These are phyloP conservation scores for Arxiozyma heterogenica DNA, from an alignment of 1,139 yeast genomes.

Conservation along the genomic window DNA sequence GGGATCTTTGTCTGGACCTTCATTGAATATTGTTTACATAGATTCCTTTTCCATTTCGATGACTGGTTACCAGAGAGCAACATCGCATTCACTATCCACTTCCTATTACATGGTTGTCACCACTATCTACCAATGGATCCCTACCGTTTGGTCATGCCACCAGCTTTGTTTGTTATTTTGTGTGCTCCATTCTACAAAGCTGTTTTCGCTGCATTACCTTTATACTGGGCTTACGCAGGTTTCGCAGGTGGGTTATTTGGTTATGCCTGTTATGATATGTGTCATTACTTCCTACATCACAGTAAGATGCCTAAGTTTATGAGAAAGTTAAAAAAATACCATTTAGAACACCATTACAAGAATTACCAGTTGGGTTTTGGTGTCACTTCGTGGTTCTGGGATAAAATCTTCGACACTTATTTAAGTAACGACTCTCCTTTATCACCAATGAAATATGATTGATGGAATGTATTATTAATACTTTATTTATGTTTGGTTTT, in stretches of 20 bases:
- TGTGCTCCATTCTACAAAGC: slow-evolving; percentile 52
- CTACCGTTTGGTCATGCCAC: slow-evolving; percentile 90
- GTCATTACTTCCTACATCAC: slow-evolving; percentile 88
- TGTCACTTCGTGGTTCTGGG: slow-evolving; percentile 92
- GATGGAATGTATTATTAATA: background rate
- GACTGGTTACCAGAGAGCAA: slow-evolving; percentile 74
- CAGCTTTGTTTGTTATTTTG: slow-evolving; percentile 58
- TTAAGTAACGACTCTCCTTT: slow-evolving; percentile 33
- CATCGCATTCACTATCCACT: slow-evolving; percentile 68
- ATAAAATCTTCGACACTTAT: slow-evolving; percentile 72
- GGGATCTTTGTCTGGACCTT: slow-evolving; percentile 91
- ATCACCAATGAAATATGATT: slow-evolving; percentile 30
- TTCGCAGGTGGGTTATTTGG: slow-evolving; percentile 96
- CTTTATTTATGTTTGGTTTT: background rate
- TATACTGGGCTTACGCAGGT: slow-evolving; percentile 51
- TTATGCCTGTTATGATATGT: slow-evolving; percentile 79
- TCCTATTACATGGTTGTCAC: slow-evolving; percentile 89
- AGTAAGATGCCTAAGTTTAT: slow-evolving; percentile 64
- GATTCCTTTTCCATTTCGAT: slow-evolving; percentile 91
- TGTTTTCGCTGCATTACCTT: slow-evolving; percentile 52
- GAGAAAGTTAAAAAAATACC: slow-evolving; percentile 77
- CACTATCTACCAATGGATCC: slow-evolving; percentile 97
- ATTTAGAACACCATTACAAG: slow-evolving; percentile 94
- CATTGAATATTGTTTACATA: slow-evolving; percentile 76
- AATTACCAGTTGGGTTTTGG: slow-evolving; percentile 95